Conservation (phyloP, 2,329 filamentous ascomycete species). For the Aureobasidium lini region DNA sequence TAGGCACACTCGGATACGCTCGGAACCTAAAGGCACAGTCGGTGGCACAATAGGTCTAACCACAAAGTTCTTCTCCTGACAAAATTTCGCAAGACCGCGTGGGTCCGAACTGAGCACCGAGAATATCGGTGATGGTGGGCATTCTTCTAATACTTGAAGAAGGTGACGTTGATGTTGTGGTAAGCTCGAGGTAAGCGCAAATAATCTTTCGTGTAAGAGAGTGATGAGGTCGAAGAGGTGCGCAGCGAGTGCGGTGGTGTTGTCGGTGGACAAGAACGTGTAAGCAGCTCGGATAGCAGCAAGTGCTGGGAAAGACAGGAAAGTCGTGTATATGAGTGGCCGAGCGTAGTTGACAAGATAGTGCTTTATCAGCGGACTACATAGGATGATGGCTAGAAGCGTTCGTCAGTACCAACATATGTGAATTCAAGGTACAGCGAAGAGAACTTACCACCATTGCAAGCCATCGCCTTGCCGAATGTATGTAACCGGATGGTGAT, state of each 20-base stretch:
- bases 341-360: constrained; percentile 71
- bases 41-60: constrained; percentile 61
- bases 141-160: constrained; percentile 24
- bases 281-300: constrained; percentile 53
- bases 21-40: constrained; percentile 56
- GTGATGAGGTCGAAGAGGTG: constrained; percentile 35
- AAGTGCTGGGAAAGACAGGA: constrained; percentile 55
- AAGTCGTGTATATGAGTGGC: constrained; percentile 68
- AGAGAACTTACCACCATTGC: constrained; percentile 57
- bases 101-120: constrained; percentile 53
- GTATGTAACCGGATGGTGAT: constrained; percentile 56
- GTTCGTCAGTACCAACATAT: background rate
- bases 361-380: constrained; percentile 49
- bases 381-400: constrained; percentile 53
- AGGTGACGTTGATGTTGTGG: constrained; percentile 16
- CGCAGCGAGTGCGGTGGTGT: constrained; percentile 41
- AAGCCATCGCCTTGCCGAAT: constrained; percentile 61
- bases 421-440: too few relatives aligned
- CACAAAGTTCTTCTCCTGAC: constrained; percentile 52
- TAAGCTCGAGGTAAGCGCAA: constrained; percentile 23
- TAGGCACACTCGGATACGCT: constrained; percentile 59
- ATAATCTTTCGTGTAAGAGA: constrained; percentile 14
- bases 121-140: constrained; percentile 56
- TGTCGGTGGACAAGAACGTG: constrained; percentile 45
- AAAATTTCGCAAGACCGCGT: constrained; percentile 50